Percentiles rank a stretch among this genome's conserved stretches.
These are phyloP conservation scores for Persicaria tinctoria DNA, from an alignment of 148 eudicot species.

Conservation along the genomic window DNA sequence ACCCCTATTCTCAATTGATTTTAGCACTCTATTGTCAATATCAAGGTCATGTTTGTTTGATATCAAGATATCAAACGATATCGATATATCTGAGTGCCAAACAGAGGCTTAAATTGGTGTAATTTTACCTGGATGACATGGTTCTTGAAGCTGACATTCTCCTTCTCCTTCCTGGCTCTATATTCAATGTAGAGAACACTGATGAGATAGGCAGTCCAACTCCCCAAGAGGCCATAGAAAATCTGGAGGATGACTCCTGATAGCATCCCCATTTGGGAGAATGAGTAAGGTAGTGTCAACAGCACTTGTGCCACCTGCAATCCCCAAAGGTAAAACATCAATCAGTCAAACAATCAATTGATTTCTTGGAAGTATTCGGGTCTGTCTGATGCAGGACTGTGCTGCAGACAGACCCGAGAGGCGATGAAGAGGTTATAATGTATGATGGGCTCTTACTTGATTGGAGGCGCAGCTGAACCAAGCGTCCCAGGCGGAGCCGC, in stretches of 20 bases:
- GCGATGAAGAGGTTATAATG: neutral
- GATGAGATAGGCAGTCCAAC: slow-evolving; percentile 90
- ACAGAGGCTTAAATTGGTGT: neutral
- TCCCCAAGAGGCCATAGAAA: slow-evolving; percentile 73
- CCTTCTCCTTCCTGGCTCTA: slow-evolving; percentile 70
- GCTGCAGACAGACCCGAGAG: neutral
- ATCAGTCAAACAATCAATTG: neutral
- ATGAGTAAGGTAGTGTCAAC: slow-evolving; percentile 78
- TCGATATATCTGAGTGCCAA: neutral
- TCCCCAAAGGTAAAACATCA: neutral
- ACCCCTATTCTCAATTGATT: neutral
- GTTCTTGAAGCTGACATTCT: slow-evolving; percentile 85
- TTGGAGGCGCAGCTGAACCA: slow-evolving; percentile 51
- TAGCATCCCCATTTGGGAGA: slow-evolving; percentile 76
- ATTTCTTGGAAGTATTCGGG: neutral
- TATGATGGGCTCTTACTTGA: slow-evolving; percentile 22
- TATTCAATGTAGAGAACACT: slow-evolving; percentile 85
- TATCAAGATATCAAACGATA: too few species aligned
- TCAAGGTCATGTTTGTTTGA: too few species aligned
- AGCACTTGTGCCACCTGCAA: slow-evolving; percentile 83
- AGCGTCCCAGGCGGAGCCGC: slow-evolving; percentile 55
- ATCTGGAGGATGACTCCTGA: slow-evolving; percentile 70
- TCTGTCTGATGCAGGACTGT: neutral
- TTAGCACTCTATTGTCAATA: too few species aligned
- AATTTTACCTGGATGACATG: slow-evolving; percentile 78